These are phyloP conservation scores for Coniferiporia weirii DNA, from an alignment of 1,284 basidiomycete species.

Conservation along the genomic window DNA sequence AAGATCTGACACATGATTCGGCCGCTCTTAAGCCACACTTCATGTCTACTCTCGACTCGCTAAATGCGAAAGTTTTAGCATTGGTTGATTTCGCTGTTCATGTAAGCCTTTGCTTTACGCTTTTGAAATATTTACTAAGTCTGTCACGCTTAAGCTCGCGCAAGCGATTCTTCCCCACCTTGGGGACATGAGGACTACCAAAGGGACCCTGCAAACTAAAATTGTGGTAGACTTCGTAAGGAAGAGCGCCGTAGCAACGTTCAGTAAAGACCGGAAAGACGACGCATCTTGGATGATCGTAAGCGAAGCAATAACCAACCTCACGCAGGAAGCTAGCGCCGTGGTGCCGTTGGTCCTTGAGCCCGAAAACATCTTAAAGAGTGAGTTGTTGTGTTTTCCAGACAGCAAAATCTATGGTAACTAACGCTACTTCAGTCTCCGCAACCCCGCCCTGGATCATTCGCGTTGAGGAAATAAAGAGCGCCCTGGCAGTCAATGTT, in stretches of 20 bases:
- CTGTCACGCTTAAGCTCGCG: slow-evolving; percentile 53
- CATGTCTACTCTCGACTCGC: slow-evolving; percentile 63
- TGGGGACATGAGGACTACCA: slow-evolving; percentile 67
- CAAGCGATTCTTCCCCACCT: slow-evolving; percentile 82
- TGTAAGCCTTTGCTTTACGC: slow-evolving; percentile 37
- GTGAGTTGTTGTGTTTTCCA: slow-evolving; percentile 41
- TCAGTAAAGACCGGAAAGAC: slow-evolving; percentile 63
- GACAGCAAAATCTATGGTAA: slow-evolving; percentile 10
- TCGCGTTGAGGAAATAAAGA: slow-evolving; percentile 85
- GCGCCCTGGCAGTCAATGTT: slow-evolving; percentile 77
- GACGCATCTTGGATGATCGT: slow-evolving; percentile 75
- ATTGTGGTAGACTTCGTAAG: slow-evolving; percentile 68
- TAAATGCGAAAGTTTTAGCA: slow-evolving; percentile 71
- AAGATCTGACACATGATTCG: slow-evolving; percentile 71
- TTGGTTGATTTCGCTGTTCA: slow-evolving; percentile 87
- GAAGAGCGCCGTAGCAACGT: slow-evolving; percentile 65
- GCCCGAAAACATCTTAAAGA: slow-evolving; percentile 71
- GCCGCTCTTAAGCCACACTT: slow-evolving; percentile 68
- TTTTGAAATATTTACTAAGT: neutral
- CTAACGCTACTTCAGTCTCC: slow-evolving; percentile 46
- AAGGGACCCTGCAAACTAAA: slow-evolving; percentile 70
- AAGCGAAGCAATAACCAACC: slow-evolving; percentile 58
- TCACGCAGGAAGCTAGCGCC: slow-evolving; percentile 66
- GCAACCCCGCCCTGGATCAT: slow-evolving; percentile 83
- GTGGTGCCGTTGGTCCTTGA: slow-evolving; percentile 70